These are phyloP conservation scores for Aurifilum marmelostoma DNA, from an alignment of 2,329 filamentous ascomycete genomes.

Conservation along the genomic window DNA sequence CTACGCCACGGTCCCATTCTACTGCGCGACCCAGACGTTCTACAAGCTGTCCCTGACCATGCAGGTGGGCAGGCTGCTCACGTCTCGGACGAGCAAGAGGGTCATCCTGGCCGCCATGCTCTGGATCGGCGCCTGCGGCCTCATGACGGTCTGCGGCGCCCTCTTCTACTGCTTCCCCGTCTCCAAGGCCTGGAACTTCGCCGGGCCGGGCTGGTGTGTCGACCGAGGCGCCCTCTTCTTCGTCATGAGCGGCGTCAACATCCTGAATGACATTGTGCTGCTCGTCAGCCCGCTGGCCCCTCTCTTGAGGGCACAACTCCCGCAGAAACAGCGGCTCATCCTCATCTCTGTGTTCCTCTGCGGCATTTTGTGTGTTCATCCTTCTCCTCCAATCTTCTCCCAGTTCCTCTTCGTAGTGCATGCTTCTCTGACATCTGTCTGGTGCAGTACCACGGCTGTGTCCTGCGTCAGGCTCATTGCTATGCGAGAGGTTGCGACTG, in stretches of 20 bases:
- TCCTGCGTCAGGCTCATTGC: slow-evolving; percentile 33
- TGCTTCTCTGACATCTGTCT: neutral
- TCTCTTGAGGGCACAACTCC: slow-evolving; percentile 40
- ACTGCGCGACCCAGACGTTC: slow-evolving; percentile 34
- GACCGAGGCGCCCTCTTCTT: slow-evolving; percentile 32
- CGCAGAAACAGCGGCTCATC: slow-evolving; percentile 46
- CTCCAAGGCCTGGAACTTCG: slow-evolving; percentile 31
- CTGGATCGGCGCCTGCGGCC: slow-evolving; percentile 34
- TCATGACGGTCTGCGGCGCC: slow-evolving; percentile 35
- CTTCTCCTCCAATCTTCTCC: no score
- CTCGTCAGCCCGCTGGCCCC: slow-evolving; percentile 36
- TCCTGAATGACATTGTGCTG: slow-evolving; percentile 37
- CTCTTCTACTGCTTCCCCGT: slow-evolving; percentile 36
- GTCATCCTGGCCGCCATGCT: slow-evolving; percentile 32
- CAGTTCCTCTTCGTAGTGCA: neutral
- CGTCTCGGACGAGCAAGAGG: slow-evolving; percentile 31
- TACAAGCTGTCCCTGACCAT: slow-evolving; percentile 37
- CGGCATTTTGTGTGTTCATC: slow-evolving; percentile 36
- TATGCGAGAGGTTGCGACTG: slow-evolving; percentile 28
- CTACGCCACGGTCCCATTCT: slow-evolving; percentile 35
- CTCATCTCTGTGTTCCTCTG: slow-evolving; percentile 44
- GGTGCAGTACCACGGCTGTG: slow-evolving; percentile 28
- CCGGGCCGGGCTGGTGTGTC: slow-evolving; percentile 31
- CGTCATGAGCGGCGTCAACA: slow-evolving; percentile 38
- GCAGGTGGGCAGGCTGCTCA: slow-evolving; percentile 36